phyloP scores from a whole-genome alignment of 2,329 filamentous ascomycete species.

The Albophoma yamanashiensis region DNA sequence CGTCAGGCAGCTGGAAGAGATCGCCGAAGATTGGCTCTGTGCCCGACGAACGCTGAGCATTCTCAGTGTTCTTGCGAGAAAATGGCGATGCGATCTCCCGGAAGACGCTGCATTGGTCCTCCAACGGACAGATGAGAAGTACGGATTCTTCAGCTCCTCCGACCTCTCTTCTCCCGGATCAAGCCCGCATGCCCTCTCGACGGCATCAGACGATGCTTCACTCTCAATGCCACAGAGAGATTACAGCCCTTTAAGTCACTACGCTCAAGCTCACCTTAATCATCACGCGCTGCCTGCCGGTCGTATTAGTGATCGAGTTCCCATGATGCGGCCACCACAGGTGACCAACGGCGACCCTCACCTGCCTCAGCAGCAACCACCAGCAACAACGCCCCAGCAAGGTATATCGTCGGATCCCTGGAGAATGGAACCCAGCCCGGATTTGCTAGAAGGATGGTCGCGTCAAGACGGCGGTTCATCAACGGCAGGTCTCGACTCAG shows the following conservation, averaged over 20 bases:
- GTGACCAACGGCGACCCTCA: background rate
- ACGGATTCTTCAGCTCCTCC: conserved; percentile 57
- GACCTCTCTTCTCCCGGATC: conserved; percentile 46
- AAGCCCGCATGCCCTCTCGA: conserved; percentile 18
- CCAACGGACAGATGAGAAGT: conserved; percentile 69
- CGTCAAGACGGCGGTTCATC: background rate
- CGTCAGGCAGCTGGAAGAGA: conserved; percentile 85
- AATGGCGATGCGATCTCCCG: conserved; percentile 81
- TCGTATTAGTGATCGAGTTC: background rate
- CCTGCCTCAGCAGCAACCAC: background rate
- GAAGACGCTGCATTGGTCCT: conserved; percentile 71
- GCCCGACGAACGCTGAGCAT: conserved; percentile 78
- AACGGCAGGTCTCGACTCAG: background rate
- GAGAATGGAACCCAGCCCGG: conserved; percentile 10
- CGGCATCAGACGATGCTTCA: conserved; percentile 15
- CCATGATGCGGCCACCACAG: conserved; percentile 5
- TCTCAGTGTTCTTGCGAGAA: conserved; percentile 71
- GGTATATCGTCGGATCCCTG: conserved; percentile 10
- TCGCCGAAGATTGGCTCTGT: conserved; percentile 89
- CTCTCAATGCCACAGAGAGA: conserved; percentile 14
- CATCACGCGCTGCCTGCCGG: conserved; percentile 4
- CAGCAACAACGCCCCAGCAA: conserved; percentile 2
- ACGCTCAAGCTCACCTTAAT: conserved; percentile 15
- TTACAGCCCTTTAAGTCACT: conserved; percentile 24
- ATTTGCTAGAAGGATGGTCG: conserved; percentile 16